Base-by-base conservation (phyloP, 192 early-diverging fungal species). In the Rhizoclosmatium sp. region DNA sequence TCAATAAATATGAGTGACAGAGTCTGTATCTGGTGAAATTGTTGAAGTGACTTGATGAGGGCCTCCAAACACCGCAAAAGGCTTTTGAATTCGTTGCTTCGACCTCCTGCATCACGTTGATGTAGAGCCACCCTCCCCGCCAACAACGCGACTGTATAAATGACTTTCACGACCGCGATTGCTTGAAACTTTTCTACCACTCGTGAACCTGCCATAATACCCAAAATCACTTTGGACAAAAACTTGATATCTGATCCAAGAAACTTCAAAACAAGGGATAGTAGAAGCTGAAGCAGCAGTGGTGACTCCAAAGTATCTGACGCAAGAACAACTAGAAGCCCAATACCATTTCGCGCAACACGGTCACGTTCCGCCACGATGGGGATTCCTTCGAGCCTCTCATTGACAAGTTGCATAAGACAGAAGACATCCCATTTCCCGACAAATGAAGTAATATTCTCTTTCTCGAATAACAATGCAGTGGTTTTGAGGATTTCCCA, bases 1-100 rank as follows among this genome's bases (percentile, higher is more conserved):
- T 76, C 75, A 21, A 76, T 14, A 56, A 66, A 76, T 10, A 76
- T 47, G 23, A 76, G 51, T n/a, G 59, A 65, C 60, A 76, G 39
- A 4, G 12, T 41, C 42, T 75, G 72, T 10, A 64, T 39, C 16
- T 75, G 31, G 12, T 46, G 31, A 64, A 75, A 75, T 21, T 46
- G 9, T 16, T 64, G 12, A 12, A 75, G 58, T 47, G 59, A 75
- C 12, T 42, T 7, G 9, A 75, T 7, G 1, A 75, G 21, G 14
- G 45, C 9, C 5, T 40, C 39, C 46, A 68, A 47, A 2, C 16
- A 47, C 40, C 45, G 5, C 66, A 68, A 19, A 42, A 68, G 46
- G 14, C 46, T 16, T 10, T 68, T 68, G 7, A 45, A 41, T 7
- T 69, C 46, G 31, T 69, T 42, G 12, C 10, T 12, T 65, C 10